These are phyloP conservation scores for Niveomyces coronatus DNA, from an alignment of 2,329 filamentous ascomycete genomes.

Conservation along the genomic window DNA sequence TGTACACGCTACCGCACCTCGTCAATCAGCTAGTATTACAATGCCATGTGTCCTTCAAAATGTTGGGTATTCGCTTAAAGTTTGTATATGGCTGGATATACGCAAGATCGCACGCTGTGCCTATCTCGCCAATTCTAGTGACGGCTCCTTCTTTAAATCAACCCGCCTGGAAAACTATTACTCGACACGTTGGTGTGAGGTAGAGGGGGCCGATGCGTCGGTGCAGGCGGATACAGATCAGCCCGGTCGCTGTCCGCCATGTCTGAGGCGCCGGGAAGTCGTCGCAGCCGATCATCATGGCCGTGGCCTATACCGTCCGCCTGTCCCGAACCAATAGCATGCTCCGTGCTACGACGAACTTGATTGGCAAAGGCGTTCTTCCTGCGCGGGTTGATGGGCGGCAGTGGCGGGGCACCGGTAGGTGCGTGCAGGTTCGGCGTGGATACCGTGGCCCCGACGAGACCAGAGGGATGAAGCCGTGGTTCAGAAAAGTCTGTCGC, in stretches of 20 bases:
- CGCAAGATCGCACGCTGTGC: neutral
- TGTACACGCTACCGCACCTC: neutral
- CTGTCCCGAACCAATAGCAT: conserved; percentile 14
- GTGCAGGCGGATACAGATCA: conserved; percentile 18
- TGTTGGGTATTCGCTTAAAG: conserved; percentile 1
- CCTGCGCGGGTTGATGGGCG: conserved; percentile 49
- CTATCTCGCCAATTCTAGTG: neutral
- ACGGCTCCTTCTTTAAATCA: conserved; percentile 28
- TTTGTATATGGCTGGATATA: conserved; percentile 1
- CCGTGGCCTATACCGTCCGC: conserved; percentile 15
- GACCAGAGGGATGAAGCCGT: conserved; percentile 28
- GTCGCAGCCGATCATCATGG: conserved; percentile 24
- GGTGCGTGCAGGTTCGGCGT: conserved; percentile 28
- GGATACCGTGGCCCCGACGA: conserved; percentile 22
- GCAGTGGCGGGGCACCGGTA: conserved; percentile 37
- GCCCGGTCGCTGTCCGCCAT: conserved; percentile 26
- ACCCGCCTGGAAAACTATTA: conserved; percentile 30
- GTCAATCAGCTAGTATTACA: conserved; percentile 5
- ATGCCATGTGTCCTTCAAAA: neutral
- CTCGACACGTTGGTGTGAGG: conserved; percentile 19
- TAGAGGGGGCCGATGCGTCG: conserved; percentile 17
- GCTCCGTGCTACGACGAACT: conserved; percentile 25
- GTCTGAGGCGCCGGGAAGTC: conserved; percentile 32
- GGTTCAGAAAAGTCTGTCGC: neutral
- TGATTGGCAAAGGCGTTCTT: conserved; percentile 32